phyloP scores from a whole-genome alignment of 2,329 filamentous ascomycete species.

The Ciborinia camelliae region DNA sequence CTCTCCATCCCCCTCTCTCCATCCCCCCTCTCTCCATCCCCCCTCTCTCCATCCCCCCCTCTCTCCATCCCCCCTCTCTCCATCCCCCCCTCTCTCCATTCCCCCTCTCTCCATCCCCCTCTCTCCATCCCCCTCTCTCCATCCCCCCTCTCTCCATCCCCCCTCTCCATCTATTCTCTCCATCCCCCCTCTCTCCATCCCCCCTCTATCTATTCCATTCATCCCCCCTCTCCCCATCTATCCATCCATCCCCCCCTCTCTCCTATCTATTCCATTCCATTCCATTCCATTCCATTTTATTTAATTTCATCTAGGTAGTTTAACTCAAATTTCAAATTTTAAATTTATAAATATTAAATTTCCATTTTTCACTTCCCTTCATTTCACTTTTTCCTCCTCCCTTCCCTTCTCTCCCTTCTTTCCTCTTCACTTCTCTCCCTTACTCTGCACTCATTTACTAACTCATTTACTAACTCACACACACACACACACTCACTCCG shows the following conservation, averaged over 20 bases:
- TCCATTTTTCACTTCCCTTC: no score
- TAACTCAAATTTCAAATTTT: no score
- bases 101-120: no score
- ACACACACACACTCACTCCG: not conserved
- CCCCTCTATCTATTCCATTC: not conserved
- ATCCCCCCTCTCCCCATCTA: not conserved
- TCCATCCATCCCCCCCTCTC: not conserved
- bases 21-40: not conserved
- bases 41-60: not conserved
- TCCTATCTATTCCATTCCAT: not conserved
- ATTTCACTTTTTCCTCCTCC: no score
- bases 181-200: not conserved
- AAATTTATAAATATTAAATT: no score
- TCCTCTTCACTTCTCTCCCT: not conserved
- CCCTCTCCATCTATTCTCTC: not conserved
- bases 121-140: not conserved
- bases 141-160: not conserved
- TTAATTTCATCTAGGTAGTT: no score
- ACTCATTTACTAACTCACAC: not conserved
- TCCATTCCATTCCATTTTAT: not conserved
- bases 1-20: not conserved
- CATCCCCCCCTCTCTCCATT: not conserved
- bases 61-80: not conserved
- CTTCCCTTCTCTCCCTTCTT: no score
- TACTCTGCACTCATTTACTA: not conserved